A percentile compares a stretch with the other conserved stretches of the same genome.
Evolutionary conservation across 805 yeast genomes (phyloP).

Genomic region (Lipomyces sp.): DNA sequence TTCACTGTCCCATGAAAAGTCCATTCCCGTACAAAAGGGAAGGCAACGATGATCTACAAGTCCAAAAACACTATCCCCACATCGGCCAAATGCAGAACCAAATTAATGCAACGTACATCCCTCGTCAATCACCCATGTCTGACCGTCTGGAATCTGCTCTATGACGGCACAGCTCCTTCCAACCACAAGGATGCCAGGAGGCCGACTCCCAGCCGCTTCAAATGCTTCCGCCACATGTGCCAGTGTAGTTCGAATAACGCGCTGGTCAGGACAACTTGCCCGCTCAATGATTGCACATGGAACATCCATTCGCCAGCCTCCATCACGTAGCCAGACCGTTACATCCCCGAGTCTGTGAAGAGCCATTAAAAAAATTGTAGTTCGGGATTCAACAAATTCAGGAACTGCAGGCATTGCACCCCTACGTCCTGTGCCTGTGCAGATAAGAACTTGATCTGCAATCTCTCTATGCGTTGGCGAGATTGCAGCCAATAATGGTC

Average conservation of each 20-base stretch:
- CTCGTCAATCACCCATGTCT: constrained; percentile 56
- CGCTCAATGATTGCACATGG: constrained; percentile 90
- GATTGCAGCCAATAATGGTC: constrained; percentile 78
- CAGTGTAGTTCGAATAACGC: constrained; percentile 76
- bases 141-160: constrained; percentile 39
- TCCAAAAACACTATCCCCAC: background rate
- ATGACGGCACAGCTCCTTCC: constrained; percentile 77
- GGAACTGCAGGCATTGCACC: constrained; percentile 84
- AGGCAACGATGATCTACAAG: background rate
- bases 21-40: background rate
- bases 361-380: constrained; percentile 89
- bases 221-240: constrained; percentile 72
- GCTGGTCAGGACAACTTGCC: constrained; percentile 91
- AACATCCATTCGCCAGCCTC: constrained; percentile 68
- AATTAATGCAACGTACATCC: constrained; percentile 41
- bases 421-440: constrained; percentile 92
- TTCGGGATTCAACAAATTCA: constrained; percentile 69
- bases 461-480: constrained; percentile 93
- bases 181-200: constrained; percentile 86
- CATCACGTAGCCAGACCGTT: constrained; percentile 51
- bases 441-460: constrained; percentile 87
- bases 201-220: constrained; percentile 79
- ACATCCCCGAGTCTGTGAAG: constrained; percentile 65
- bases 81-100: background rate
- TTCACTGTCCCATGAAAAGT: background rate